Evolutionary conservation across 2,329 filamentous ascomycete genomes (phyloP).

Genomic region (Chrysoporthe cubensis): DNA sequence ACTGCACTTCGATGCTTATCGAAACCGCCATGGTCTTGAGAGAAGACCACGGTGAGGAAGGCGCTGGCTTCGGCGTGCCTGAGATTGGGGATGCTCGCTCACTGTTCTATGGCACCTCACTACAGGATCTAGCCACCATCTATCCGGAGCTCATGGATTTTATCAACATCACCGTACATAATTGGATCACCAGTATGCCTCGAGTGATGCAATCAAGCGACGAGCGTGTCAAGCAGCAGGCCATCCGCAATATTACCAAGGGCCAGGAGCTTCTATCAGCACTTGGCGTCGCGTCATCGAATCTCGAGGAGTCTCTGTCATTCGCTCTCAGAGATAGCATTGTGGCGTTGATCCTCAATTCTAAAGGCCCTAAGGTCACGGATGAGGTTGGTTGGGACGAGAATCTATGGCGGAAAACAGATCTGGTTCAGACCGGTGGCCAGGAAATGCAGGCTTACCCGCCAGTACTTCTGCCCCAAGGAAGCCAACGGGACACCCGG

Average conservation of each 20-base stretch:
- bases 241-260: slow-evolving; percentile 76
- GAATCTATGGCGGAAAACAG: slow-evolving; percentile 37
- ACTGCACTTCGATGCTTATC: slow-evolving; percentile 72
- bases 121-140: slow-evolving; percentile 58
- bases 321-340: slow-evolving; percentile 77
- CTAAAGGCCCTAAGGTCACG: slow-evolving; percentile 38
- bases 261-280: slow-evolving; percentile 69
- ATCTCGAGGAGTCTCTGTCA: slow-evolving; percentile 69
- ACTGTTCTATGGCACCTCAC: slow-evolving; percentile 48
- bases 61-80: slow-evolving; percentile 12
- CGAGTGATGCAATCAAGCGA: slow-evolving; percentile 84
- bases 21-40: slow-evolving; percentile 79
- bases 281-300: slow-evolving; percentile 65
- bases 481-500: slow-evolving; percentile 68
- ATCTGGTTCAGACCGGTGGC: slow-evolving; percentile 31
- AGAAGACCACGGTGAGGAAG: slow-evolving; percentile 46
- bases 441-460: slow-evolving; percentile 50
- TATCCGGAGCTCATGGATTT: slow-evolving; percentile 58
- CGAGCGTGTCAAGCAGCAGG: slow-evolving; percentile 73
- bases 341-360: slow-evolving; percentile 45
- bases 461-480: slow-evolving; percentile 64
- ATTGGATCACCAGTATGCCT: slow-evolving; percentile 81
- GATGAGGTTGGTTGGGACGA: slow-evolving; percentile 40
- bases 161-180: slow-evolving; percentile 71
- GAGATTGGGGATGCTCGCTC: slow-evolving; percentile 30